These are phyloP conservation scores for Tripterygium wilfordii DNA, from an alignment of 177 flowering plant species.

Conservation along the genomic window DNA sequence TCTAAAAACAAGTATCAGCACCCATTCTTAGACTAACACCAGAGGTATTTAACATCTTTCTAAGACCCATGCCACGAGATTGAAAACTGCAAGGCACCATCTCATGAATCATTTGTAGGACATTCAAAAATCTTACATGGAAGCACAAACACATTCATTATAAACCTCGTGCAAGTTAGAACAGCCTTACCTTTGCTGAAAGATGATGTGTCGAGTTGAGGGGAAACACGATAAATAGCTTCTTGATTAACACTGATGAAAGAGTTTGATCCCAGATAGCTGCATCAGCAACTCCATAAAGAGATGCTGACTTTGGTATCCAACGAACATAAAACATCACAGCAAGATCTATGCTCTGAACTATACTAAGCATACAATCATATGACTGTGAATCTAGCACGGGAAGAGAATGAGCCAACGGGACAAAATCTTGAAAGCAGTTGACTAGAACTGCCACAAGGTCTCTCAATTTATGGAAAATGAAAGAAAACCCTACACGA, in stretches of 20 bases:
- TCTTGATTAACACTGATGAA: conserved; percentile 35
- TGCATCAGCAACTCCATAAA: conserved; percentile 15
- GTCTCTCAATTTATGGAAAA: conserved; percentile 37
- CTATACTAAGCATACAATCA: conserved; percentile 62
- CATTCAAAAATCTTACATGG: no score
- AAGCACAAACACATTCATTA: no score
- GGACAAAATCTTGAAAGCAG: conserved; percentile 63
- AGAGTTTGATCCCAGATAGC: conserved; percentile 20
- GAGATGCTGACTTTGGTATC: conserved; percentile 10
- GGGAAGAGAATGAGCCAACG: conserved; percentile 25
- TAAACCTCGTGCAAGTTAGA: no score
- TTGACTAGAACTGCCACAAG: conserved; percentile 59
- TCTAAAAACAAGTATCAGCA: no score
- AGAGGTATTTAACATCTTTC: no score
- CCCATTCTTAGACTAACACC: no score
- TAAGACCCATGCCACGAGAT: no score
- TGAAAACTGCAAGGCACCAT: no score
- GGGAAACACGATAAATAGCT: conserved; percentile 61
- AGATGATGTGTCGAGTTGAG: conserved; percentile 28
- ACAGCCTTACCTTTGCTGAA: conserved; percentile 53
- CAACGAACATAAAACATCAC: conserved; percentile 36
- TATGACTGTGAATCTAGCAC: conserved; percentile 46
- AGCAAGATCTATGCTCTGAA: conserved; percentile 60
- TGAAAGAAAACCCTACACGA: conserved; percentile 35
- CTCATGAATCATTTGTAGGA: no score